Base-by-base conservation (phyloP, 768 basidiomycete genomes). In the Lactarius hengduanensis region DNA sequence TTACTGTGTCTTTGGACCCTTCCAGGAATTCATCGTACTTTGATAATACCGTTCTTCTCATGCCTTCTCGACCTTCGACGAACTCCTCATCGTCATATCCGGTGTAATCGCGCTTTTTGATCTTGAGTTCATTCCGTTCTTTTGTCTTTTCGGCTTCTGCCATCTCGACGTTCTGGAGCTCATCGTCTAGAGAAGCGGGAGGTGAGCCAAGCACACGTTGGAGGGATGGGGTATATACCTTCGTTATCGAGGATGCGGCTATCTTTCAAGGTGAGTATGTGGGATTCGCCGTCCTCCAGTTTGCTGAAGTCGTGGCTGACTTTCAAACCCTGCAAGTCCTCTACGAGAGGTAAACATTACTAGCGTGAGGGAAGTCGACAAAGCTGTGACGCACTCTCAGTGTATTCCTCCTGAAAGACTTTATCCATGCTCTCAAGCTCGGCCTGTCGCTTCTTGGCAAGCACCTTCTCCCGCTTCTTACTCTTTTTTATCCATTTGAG, bases 71-170 rank as follows among this genome's bases (percentile, higher is more conserved):
- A 28, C 87, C 91, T 28, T 85, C 84, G 2, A 76, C 80, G 70
- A 98, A 98, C 73, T 98, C 97, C 5, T 96, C 95, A 72, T 98
- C 96, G 72, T 99, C 96, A 74, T 92, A 96, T 18, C 96, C 96
- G 0, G 93, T 95, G 74, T 98, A 98, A 73, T 92, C 90, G 30
- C 85, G 86, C 64, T 84, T 88, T 80, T 96, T 94, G 55, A 90
- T 93, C 78, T 97, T 96, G 58, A 91, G 78, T 54, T 95, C 92
- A 59, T 86, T 80, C 41, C 89, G 88, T 77, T 93, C 89, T 73
- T 91, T 85, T 18, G 83, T 84, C 26, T 85, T 85, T 71, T 96
- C 94, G 59, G 85, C 87, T 74, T 97, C 96, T 0, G 93, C 94
- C 84, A 98, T 86, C 72, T 97, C 94, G 62, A 97, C 82, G 71